Evolutionary conservation across 441 rosid species (phyloP).

Genomic region (Erodium moschatum): DNA sequence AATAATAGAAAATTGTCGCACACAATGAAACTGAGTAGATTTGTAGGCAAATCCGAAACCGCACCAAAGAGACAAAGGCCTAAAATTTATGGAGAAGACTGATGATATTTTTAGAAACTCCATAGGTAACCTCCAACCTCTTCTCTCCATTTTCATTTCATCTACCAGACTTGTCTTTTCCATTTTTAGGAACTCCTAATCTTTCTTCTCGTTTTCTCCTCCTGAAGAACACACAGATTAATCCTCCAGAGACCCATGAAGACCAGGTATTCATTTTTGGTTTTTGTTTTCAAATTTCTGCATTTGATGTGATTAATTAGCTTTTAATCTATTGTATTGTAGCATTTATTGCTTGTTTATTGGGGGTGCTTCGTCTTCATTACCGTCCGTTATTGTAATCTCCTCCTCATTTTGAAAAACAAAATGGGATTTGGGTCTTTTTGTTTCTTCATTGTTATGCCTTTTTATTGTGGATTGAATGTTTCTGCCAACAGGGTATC

Average conservation of each 20-base stretch:
- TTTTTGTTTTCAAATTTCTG: not conserved
- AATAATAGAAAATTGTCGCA: not conserved
- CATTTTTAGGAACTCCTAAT: too few species aligned
- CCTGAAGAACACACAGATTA: constrained; percentile 11
- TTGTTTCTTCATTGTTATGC: not conserved
- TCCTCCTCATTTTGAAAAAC: not conserved
- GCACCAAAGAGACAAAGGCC: constrained; percentile 4
- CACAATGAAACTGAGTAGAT: not conserved
- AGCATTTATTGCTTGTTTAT: not conserved
- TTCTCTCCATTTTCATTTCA: not conserved
- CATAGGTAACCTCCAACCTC: not conserved
- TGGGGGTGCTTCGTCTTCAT: not conserved
- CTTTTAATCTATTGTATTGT: not conserved
- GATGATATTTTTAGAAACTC: constrained; percentile 6
- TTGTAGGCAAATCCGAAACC: not conserved
- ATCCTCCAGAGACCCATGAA: constrained; percentile 6
- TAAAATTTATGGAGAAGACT: not conserved
- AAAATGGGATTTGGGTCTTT: not conserved
- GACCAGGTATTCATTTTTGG: constrained; percentile 9
- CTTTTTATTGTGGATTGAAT: not conserved
- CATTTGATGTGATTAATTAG: not conserved
- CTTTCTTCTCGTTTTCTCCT: constrained; percentile 8
- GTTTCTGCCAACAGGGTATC: not conserved
- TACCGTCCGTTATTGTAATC: not conserved
- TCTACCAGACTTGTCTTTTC: too few species aligned